Evolutionary conservation across 495 filamentous ascomycete species (phyloP), one percentile per base, ranked within the genome.

Genomic region (Hypomontagnella submonticulosa): DNA sequence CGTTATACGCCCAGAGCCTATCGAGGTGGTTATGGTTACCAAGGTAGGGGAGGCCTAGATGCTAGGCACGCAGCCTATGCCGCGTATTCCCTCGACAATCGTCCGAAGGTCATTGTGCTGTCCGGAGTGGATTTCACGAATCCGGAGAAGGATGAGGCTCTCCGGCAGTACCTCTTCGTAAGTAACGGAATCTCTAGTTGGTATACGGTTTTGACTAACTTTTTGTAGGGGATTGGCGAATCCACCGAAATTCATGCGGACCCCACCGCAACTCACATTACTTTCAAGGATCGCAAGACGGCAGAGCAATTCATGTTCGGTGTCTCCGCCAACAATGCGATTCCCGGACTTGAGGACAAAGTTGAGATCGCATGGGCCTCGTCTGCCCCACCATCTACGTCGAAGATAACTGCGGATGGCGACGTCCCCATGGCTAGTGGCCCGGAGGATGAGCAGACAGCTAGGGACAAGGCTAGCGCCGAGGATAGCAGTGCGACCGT

Each of bases 131-230:
- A 91, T 56, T 84, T 89, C 46, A 84, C 87, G 30, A 74, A 75
- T 51, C 77, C 84, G 0, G 87, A 88, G 57, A 89, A 86, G 74
- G 93, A 97, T 61, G 95, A 98, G 72, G 88, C 87, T 2, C 81
- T 99, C 62, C 80, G 93, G 50, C 89, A 95, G 69, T 91, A 93
- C 73, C 83, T 97, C 47, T 87, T 97, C 71, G 92, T 97, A 83
- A 83, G 90, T 62, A 13, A 40, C 57, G 6, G 41, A 8, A 41
- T 47, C 11, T 7, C 19, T 1, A 8, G 15, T 23, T 1, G 12
- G 15, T 23, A 10, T 15, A 1, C 12, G 11, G 12, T 23, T 38
- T 16, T 30, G 34, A 42, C 66, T 71, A 70, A 77, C 63, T 58
- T 63, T 15, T 48, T 37, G 2, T 61, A 97, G 93, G 89, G 88